Evolutionary conservation across 108 stramenopile species (phyloP), one percentile per base, ranked within the genome.

Genomic region (Asterionellopsis glacialis): DNA sequence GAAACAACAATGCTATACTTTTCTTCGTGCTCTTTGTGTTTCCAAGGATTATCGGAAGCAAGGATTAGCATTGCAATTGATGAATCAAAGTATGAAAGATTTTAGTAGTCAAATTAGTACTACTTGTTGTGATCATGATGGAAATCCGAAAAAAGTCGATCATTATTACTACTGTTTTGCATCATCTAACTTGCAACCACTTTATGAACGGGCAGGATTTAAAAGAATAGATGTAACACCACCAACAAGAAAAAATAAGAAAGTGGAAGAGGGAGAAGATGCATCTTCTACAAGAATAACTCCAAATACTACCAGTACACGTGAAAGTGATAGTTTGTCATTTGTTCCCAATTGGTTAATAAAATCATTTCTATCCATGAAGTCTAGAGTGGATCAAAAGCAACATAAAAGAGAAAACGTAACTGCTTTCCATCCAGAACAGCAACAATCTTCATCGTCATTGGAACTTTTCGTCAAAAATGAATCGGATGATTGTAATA

Each of bases 261-360:
- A n/a, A n/a, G n/a, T n/a, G n/a, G n/a, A n/a, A n/a, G n/a, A n/a
- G n/a, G n/a, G n/a, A n/a, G n/a, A n/a, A n/a, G n/a, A n/a, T n/a
- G n/a, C n/a, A n/a, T n/a, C n/a, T n/a, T n/a, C n/a, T n/a, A n/a
- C n/a, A n/a, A n/a, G n/a, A n/a, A n/a, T n/a, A n/a, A n/a, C n/a
- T n/a, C n/a, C n/a, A n/a, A n/a, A n/a, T n/a, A n/a, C n/a, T n/a
- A n/a, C n/a, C 48, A 7, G 24, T 49, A 28, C 60, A 49, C 39
- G 48, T 45, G 39, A 61, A 61, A 28, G 19, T 61, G 24, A 25
- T 50, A 16, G 50, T 50, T 13, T 49, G 48, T 1, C 47, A 27
- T 10, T 48, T 21, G 26, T 60, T 25, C 43, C 45, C 15, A 9
- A 26, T 11, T 27, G 47, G 27, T 15, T 50, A 33, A 33, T 16